These are phyloP conservation scores for Solioccasus polychromus DNA, from an alignment of 768 basidiomycete species.

Conservation along the genomic window DNA sequence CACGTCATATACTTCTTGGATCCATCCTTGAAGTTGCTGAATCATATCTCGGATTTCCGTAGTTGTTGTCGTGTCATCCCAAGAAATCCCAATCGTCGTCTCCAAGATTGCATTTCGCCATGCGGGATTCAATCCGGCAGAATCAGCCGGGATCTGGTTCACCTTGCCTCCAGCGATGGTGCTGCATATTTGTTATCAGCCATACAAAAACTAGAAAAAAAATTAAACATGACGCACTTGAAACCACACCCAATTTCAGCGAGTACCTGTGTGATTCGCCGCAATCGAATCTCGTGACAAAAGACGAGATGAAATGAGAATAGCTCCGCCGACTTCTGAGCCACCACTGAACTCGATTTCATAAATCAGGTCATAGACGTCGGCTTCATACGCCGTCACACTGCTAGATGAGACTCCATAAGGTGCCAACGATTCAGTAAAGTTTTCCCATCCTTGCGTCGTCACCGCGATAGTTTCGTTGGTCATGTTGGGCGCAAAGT, in stretches of 20 bases:
- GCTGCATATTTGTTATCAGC: neutral
- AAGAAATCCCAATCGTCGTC: neutral
- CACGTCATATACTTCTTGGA: neutral
- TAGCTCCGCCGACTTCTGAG: neutral
- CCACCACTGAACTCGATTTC: neutral
- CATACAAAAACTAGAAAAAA: neutral
- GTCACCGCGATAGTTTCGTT: neutral
- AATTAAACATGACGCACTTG: neutral
- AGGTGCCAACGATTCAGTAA: neutral
- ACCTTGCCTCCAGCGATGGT: neutral
- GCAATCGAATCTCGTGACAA: neutral
- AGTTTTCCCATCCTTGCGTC: neutral
- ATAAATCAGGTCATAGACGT: too few species aligned
- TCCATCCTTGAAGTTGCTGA: neutral
- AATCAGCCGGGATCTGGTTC: neutral
- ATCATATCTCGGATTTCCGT: neutral
- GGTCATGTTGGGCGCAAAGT: neutral
- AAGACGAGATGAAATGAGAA: neutral
- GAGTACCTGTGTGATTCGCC: neutral
- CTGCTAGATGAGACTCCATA: neutral
- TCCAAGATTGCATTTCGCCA: neutral
- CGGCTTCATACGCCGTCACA: too few species aligned
- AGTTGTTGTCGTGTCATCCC: neutral
- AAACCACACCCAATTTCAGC: neutral
- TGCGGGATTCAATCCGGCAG: neutral